Evolutionary conservation across 768 basidiomycete species (phyloP), one percentile per base, ranked within the genome.

Genomic region (Gyrodon lividus): DNA sequence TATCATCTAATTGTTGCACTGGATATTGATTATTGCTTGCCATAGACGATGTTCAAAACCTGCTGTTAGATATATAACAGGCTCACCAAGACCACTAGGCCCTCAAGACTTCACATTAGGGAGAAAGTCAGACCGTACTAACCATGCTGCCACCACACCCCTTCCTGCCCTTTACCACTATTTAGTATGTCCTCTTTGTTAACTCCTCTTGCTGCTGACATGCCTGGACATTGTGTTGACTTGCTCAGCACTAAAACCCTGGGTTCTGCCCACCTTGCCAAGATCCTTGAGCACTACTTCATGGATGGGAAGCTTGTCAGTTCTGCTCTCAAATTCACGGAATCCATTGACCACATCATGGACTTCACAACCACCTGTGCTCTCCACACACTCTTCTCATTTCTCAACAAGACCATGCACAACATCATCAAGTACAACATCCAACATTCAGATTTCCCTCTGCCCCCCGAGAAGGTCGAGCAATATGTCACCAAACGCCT

Each of bases 271-370:
- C 82, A 89, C 64, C 78, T 95, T 46, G 84, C 87, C 19, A 64
- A 69, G 7, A 82, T 93, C 31, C 74, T 97, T 7, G 86, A 90
- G 58, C 84, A 83, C 1, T 93, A 87, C 75, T 96, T 98, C 65
- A 80, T 76, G 4, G 81, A 83, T 6, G 89, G 84, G 50, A 93
- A 91, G 26, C 78, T 99, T 5, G 89, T 98, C 51, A 78, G 79
- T 56, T 74, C 80, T 5, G 92, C 94, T 5, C 77, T 98, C 38
- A 74, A 77, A 20, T 92, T 85, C 60, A 92, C 94, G 0, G 83
- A 83, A 43, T 79, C 83, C n/a, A 86, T 93, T 40, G 89, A 93
- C 60, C 97, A 99, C 63, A 98, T 99, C 74, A 98, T 99, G 97
- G 95, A 98, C 70, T 98, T 98, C 74, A 97, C 96, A 1, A 68